Conservation (phyloP, 768 basidiomycete genomes). For the Podaxis sp. region DNA sequence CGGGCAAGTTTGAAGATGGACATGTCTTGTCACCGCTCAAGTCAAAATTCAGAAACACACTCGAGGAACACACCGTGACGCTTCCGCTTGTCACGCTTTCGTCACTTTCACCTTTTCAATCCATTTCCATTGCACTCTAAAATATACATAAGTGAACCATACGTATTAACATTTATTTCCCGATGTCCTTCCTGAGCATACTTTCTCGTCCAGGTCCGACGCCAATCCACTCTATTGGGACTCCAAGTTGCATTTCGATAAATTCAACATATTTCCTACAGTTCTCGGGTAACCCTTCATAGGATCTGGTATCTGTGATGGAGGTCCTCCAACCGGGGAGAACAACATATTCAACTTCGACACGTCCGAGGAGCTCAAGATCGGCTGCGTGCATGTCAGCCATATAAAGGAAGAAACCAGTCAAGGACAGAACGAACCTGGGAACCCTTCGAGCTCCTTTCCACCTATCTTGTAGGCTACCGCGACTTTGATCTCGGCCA, state of each 20-base stretch:
- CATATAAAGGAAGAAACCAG: not conserved
- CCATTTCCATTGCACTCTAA: not conserved
- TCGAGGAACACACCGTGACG: too few species aligned
- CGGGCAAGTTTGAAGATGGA: not conserved
- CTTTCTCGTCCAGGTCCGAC: conserved; percentile 85
- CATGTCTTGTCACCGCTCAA: not conserved
- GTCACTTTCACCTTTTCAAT: too few species aligned
- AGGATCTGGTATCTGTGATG: conserved; percentile 62
- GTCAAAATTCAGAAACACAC: too few species aligned
- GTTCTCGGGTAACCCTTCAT: conserved; percentile 76
- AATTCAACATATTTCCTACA: conserved; percentile 86
- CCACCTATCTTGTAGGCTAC: conserved; percentile 79
- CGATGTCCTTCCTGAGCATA: conserved; percentile 46
- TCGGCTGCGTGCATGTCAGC: conserved; percentile 53
- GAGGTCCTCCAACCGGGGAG: conserved; percentile 89
- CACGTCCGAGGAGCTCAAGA: conserved; percentile 73
- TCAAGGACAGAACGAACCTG: conserved; percentile 51
- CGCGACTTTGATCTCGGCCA: conserved; percentile 86
- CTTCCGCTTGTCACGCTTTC: too few species aligned
- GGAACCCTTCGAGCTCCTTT: conserved; percentile 79
- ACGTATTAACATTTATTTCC: not conserved
- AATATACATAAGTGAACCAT: not conserved
- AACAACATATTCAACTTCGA: conserved; percentile 85
- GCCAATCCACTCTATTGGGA: conserved; percentile 89
- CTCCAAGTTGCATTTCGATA: conserved; percentile 72